Evolutionary conservation across 164 flowering plant genomes (phyloP), one percentile per base, ranked within the genome.

Genomic region (Echeveria elegans): DNA sequence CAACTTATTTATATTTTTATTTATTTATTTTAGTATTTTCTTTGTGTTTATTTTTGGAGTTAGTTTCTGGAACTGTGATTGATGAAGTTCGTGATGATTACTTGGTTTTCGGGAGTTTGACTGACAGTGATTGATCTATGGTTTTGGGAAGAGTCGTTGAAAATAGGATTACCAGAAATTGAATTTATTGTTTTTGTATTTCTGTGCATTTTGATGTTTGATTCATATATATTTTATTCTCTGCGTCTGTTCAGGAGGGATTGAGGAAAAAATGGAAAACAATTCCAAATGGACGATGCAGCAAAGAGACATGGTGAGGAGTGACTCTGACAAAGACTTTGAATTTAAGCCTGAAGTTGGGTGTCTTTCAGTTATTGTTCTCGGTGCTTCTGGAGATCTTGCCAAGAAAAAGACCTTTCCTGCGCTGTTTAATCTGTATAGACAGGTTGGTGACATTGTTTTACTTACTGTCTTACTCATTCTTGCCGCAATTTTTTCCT

Each of bases 381-480:
- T 95, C 58, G 99, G 99, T 69, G 99, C 99, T 75, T 95, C 99
- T 14, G 99, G 99, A 63, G 99, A 95, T 79, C 99, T 95, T 76
- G 99, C 99, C 52, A 95, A 95, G 86, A 95, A 92, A 72, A 95
- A 95, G 84, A 95, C 99, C 26, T 95, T 95, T 63, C 99, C 99
- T 6, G 99, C 99, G 2, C 90, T 95, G 31, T 95, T 86, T 77
- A 77, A 92, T 77, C 96, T 95, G 19, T 95, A 82, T 72, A 81
- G 84, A 11, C 89, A 88, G 97, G 99, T n/a, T 69, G 30, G 31
- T n/a, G 21, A 28, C 0, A 28, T 11, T 14, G 28, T 12, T 56
- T 14, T 19, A 12, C 36, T 65, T 41, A 5, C 24, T 53, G 48
- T n/a, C n/a, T 28, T 60, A 30, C 64, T 61, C 53, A n/a, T 19